Conservation (phyloP, 2,329 filamentous ascomycete species). For the Alternaria alternata region DNA sequence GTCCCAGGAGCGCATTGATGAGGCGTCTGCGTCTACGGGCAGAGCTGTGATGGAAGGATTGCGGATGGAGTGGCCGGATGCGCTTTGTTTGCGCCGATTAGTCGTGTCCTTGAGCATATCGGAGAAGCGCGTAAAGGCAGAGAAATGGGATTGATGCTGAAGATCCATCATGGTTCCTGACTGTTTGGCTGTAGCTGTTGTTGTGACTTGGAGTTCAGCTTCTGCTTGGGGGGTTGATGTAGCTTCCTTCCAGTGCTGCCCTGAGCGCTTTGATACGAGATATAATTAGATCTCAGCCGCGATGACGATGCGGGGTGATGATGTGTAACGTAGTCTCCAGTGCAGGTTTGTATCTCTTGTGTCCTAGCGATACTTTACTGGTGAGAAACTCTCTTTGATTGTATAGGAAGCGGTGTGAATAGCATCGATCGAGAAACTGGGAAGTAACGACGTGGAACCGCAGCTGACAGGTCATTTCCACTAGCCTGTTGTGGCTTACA, state of each 20-base stretch:
- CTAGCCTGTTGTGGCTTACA: slow-evolving; percentile 12
- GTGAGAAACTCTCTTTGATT: not conserved
- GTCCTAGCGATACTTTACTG: not conserved
- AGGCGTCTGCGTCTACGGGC: slow-evolving; percentile 3
- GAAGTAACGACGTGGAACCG: slow-evolving; percentile 10
- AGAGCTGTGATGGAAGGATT: slow-evolving; percentile 9
- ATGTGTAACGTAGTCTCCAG: slow-evolving; percentile 7
- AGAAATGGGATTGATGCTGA: slow-evolving; percentile 19
- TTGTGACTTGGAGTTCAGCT: not conserved
- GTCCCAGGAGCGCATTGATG: slow-evolving; percentile 4
- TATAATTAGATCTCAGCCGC: slow-evolving; percentile 11
- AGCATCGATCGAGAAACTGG: not conserved
- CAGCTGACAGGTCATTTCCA: slow-evolving; percentile 16
- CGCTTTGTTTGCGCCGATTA: slow-evolving; percentile 19
- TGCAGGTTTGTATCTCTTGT: not conserved
- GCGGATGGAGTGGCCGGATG: slow-evolving; percentile 4
- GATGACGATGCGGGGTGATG: slow-evolving; percentile 6
- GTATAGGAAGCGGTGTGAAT: slow-evolving; percentile 7
- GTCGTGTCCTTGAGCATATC: slow-evolving; percentile 25
- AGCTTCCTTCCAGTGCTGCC: not conserved
- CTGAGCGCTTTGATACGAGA: not conserved
- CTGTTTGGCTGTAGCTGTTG: not conserved
- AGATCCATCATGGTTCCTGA: slow-evolving; percentile 16
- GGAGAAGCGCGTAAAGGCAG: slow-evolving; percentile 25
- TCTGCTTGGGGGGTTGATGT: not conserved